Evolutionary conservation across 176 grass and related monocot genomes (phyloP), one percentile per base, ranked within the genome.

Genomic region (Aechmea fasciata): DNA sequence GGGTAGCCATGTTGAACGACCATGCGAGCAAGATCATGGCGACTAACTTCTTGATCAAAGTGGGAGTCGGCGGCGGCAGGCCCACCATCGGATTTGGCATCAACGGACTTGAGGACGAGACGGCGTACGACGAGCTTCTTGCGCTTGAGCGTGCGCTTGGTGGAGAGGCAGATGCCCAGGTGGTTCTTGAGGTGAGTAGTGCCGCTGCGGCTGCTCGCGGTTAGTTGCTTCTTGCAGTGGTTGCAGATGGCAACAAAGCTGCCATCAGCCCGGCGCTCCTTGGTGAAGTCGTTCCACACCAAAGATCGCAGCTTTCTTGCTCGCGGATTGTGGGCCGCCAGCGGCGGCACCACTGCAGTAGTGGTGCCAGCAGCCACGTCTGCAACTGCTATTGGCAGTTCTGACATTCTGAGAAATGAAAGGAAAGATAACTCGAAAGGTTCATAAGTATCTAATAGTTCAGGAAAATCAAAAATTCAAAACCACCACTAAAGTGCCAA

Each of bases 221-320:
- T 99, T 65, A 99, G 89, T 80, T 99, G 94, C 87, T 99, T 99
- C 89, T 99, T 91, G 84, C 94, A 99, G 66, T 93, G 89, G 71
- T 99, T 99, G 79, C 94, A 99, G 71, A 99, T 65, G 13, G 94
- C 94, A 1, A 99, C 87, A 5, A 79, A 99, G 63, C 76, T 93
- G 7, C 94, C 94, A 26, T 99, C 94, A 0, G 79, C 63, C 63
- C 80, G 81, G 1, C 84, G 86, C 77, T 99, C 86, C 84, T 99
- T 99, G 1, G 94, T 92, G 84, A 99, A 99, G 67, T 99, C 94
- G 29, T 99, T 85, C 94, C 94, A 99, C 49, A 99, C 94, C 7
- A 86, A 75, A 57, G 94, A 99, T 15, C 94, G 80, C 50, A 99
- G 14, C 52, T 99, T 99, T 29, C 94, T 86, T 17, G 84, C 73